Base-by-base conservation (phyloP, 1,139 yeast genomes). In the Zygosaccharomyces pseudobailii region DNA sequence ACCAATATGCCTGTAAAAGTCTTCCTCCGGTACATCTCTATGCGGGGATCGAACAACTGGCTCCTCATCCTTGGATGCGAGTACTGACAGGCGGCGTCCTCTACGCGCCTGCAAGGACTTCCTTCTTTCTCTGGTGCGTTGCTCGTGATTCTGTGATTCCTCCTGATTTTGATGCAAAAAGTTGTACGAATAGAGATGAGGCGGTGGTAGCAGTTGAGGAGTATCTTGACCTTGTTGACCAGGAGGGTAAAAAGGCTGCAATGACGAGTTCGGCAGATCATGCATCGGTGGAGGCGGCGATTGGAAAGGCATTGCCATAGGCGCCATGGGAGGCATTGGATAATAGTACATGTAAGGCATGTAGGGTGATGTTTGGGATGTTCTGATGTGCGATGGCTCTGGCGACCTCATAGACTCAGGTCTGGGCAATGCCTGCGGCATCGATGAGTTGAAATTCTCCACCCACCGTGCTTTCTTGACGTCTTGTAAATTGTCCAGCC, bases 1-100 rank as follows among this genome's bases (percentile, higher is more conserved):
- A 2, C 62, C 65, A 28, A 63, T 50, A 46, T 63, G 65, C 38
- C 63, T 57, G 45, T 62, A 63, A 40, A 62, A 63, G 42, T 63
- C 64, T 20, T 56, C 53, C 34, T 57, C 63, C 1, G 66, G 66
- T 2, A 63, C 58, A 42, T 63, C 66, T 25, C 53, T 54, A 47
- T 63, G 66, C 8, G 68, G 68, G 4, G 66, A 59, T 6, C 61
- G 52, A 13, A 62, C 55, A 19, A 52, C 54, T 28, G 48, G 44
- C 19, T 50, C 53, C 5, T 52, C 55, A 25, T 51, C 54, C 35
- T 48, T 45, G 8, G 47, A 33, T 5, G 52, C 53, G 6, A 48
- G 44, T 35, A 44, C 39, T 22, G 51, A 48, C 13, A 48, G 42
- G 31, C 51, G 51, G 7, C 48, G 46, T 13, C 53, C 56, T 35